phyloP scores from a whole-genome alignment of 495 filamentous ascomycete genomes.

The Penicillium desertorum region DNA sequence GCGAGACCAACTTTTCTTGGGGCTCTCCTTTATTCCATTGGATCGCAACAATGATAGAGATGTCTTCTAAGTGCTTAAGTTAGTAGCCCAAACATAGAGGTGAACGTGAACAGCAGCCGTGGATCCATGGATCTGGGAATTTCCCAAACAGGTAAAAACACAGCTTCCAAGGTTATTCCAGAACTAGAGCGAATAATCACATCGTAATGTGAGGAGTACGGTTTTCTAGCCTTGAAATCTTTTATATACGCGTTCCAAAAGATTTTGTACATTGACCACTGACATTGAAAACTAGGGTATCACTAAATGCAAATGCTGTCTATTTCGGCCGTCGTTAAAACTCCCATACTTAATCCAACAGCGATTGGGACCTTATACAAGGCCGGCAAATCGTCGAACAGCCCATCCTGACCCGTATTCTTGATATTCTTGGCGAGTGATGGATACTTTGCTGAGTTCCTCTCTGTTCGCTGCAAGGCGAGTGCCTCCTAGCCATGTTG shows the following conservation, averaged over 20 bases:
- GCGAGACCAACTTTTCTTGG: neutral
- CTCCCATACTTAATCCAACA: conserved; percentile 15
- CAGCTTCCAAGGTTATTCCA: neutral
- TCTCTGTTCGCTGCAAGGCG: conserved; percentile 68
- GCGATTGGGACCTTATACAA: conserved; percentile 16
- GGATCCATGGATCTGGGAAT: conserved; percentile 2
- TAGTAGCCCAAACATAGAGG: neutral
- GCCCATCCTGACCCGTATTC: conserved; percentile 82
- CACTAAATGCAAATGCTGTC: conserved; percentile 20
- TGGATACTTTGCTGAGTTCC: conserved; percentile 58
- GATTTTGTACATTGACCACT: neutral
- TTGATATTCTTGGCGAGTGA: conserved; percentile 86
- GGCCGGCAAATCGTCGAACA: conserved; percentile 65
- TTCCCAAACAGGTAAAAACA: neutral
- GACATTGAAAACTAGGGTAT: conserved; percentile 30
- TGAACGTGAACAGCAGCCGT: neutral
- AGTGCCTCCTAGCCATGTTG: conserved; percentile 81
- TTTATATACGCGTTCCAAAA: too few relatives aligned
- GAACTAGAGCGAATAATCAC: conserved; percentile 7
- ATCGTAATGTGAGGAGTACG: neutral
- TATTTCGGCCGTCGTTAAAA: conserved; percentile 1
- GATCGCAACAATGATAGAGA: neutral
- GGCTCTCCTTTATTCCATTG: neutral
- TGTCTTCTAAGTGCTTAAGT: neutral
- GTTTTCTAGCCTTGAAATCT: neutral